These are phyloP conservation scores for Xerophyta viscosa DNA, from an alignment of 106 monocot genomes.

Conservation along the genomic window DNA sequence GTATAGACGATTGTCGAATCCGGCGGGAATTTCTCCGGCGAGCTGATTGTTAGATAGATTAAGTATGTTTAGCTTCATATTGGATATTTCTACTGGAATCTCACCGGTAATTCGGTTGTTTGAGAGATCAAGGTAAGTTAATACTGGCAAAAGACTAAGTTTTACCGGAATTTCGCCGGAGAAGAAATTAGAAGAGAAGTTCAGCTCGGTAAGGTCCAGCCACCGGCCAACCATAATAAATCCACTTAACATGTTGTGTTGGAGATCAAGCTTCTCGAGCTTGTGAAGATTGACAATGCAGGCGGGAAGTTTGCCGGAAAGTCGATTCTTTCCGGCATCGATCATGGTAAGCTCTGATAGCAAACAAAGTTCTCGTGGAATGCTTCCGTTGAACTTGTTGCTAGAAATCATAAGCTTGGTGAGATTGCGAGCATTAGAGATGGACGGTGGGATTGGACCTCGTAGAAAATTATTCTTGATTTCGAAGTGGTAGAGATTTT, in stretches of 20 bases:
- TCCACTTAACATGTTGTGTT: conserved; percentile 32
- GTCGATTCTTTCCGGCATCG: conserved; percentile 14
- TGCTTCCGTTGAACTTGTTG: conserved; percentile 37
- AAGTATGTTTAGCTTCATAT: conserved; percentile 30
- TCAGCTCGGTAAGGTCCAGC: conserved; percentile 33
- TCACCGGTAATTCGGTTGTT: conserved; percentile 30
- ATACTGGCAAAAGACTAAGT: conserved; percentile 27
- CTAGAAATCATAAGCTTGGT: conserved; percentile 31
- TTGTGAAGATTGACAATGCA: conserved; percentile 20
- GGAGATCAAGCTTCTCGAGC: conserved; percentile 34
- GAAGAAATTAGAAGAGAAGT: conserved; percentile 38
- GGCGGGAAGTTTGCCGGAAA: conserved; percentile 23
- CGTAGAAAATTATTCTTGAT: conserved; percentile 24
- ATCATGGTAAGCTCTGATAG: conserved; percentile 19
- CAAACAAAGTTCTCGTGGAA: conserved; percentile 35
- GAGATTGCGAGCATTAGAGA: conserved; percentile 23
- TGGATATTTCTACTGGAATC: conserved; percentile 18
- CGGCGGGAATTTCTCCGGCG: conserved; percentile 30
- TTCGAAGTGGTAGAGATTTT: conserved; percentile 20
- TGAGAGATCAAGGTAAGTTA: conserved; percentile 55
- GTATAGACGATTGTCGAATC: conserved; percentile 17
- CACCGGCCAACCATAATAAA: conserved; percentile 26
- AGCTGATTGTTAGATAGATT: conserved; percentile 39
- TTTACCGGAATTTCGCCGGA: conserved; percentile 27
- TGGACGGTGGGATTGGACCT: conserved; percentile 25